These are phyloP conservation scores for Cicer cuneatum DNA, from an alignment of 306 rosid genomes.

Conservation along the genomic window DNA sequence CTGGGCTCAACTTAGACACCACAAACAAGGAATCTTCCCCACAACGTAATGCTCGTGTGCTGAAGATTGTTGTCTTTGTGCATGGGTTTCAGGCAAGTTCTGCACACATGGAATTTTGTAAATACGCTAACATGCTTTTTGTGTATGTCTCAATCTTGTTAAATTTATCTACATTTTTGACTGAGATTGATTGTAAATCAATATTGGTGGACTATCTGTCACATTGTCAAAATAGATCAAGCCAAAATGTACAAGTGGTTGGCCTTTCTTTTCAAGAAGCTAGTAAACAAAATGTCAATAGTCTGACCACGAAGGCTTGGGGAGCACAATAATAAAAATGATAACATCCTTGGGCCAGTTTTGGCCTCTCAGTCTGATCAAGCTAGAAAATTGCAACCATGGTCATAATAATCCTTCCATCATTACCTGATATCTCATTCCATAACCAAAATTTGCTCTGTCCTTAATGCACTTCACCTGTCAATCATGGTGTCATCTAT, in stretches of 20 bases:
- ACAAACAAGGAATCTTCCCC: conserved; percentile 44
- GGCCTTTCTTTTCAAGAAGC: neutral
- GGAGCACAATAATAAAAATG: neutral
- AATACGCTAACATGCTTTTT: neutral
- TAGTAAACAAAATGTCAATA: neutral
- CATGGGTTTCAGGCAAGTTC: conserved; percentile 92
- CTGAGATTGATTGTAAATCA: neutral
- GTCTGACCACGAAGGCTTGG: neutral
- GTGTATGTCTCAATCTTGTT: neutral
- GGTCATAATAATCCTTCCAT: neutral
- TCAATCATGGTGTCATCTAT: neutral
- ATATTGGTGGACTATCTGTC: neutral
- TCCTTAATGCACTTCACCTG: neutral
- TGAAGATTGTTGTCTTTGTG: conserved; percentile 81
- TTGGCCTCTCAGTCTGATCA: neutral
- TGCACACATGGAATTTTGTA: conserved; percentile 23
- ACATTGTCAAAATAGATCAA: neutral
- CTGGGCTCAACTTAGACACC: conserved; percentile 47
- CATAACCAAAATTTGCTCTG: neutral
- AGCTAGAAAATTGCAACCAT: neutral
- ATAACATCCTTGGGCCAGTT: neutral
- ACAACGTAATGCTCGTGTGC: conserved; percentile 50
- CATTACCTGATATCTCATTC: conserved; percentile 8
- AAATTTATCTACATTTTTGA: neutral
- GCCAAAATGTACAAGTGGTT: neutral